phyloP scores from a whole-genome alignment of 176 grass and related monocot species.

The Carex pumila region DNA sequence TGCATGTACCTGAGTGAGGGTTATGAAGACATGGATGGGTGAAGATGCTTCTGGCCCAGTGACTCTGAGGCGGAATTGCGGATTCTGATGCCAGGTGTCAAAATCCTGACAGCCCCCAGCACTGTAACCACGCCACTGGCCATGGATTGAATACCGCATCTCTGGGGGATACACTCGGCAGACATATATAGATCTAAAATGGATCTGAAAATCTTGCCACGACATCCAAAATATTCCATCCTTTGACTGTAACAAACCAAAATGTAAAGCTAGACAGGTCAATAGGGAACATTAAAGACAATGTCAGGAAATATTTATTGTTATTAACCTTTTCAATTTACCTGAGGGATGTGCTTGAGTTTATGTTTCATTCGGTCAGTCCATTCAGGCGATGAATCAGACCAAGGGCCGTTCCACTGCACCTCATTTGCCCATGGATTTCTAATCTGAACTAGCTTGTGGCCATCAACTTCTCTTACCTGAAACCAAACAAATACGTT shows the following conservation, averaged over 20 bases:
- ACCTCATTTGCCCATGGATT: conserved; percentile 99
- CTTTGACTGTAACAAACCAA: conserved; percentile 52
- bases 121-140: conserved; percentile 89
- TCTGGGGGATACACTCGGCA: conserved; percentile 94
- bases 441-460: conserved; percentile 97
- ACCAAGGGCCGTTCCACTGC: conserved; percentile 99
- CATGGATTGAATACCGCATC: conserved; percentile 92
- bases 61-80: conserved; percentile 84
- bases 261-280: conserved; percentile 15
- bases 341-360: conserved; percentile 95
- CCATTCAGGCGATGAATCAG: conserved; percentile 86
- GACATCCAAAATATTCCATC: conserved; percentile 99
- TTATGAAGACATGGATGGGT: conserved; percentile 96
- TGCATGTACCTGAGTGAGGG: conserved; percentile 76
- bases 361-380: conserved; percentile 98
- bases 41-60: conserved; percentile 67
- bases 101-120: conserved; percentile 98
- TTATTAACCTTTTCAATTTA: conserved; percentile 19
- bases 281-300: not conserved
- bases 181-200: conserved; percentile 97
- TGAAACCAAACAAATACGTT: conserved; percentile 36
- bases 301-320: conserved; percentile 9
- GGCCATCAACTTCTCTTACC: conserved; percentile 96
- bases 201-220: conserved; percentile 99
- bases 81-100: conserved; percentile 97